Evolutionary conservation across 1,139 yeast genomes (phyloP).

Genomic region (Lodderomyces orthopsilosis): DNA sequence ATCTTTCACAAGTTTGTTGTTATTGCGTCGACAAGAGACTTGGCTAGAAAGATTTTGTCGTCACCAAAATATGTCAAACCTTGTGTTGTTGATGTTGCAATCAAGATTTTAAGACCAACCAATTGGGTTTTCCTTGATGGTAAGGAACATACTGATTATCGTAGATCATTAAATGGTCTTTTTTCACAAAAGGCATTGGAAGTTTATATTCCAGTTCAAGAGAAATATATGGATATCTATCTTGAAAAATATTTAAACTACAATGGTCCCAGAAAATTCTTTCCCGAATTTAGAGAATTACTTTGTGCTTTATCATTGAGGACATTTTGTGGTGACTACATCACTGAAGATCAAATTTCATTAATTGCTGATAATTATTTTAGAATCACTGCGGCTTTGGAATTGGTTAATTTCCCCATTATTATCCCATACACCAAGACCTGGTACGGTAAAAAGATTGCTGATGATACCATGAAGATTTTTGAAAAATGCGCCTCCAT

Average conservation of each 20-base stretch:
- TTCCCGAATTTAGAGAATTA: constrained; percentile 92
- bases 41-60: constrained; percentile 83
- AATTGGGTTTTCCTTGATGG: constrained; percentile 99
- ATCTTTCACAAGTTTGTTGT: constrained; percentile 97
- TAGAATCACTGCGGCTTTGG: constrained; percentile 90
- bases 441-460: constrained; percentile 94
- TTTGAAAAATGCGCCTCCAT: constrained; percentile 83
- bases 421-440: constrained; percentile 93
- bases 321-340: constrained; percentile 94
- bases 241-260: constrained; percentile 60
- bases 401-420: constrained; percentile 95
- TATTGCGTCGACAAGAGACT: constrained; percentile 86
- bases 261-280: constrained; percentile 68
- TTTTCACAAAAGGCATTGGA: constrained; percentile 83
- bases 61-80: constrained; percentile 91
- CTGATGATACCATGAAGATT: constrained; percentile 90
- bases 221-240: constrained; percentile 77
- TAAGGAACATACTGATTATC: constrained; percentile 88
- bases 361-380: constrained; percentile 88
- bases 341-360: constrained; percentile 85
- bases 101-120: constrained; percentile 86
- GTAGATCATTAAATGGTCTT: constrained; percentile 85
- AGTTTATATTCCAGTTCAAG: constrained; percentile 80
- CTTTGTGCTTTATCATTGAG: constrained; percentile 91
- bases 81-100: constrained; percentile 96